Evolutionary conservation across 208 protist species (phyloP).

Genomic region (Naegleria lovaniensis): DNA sequence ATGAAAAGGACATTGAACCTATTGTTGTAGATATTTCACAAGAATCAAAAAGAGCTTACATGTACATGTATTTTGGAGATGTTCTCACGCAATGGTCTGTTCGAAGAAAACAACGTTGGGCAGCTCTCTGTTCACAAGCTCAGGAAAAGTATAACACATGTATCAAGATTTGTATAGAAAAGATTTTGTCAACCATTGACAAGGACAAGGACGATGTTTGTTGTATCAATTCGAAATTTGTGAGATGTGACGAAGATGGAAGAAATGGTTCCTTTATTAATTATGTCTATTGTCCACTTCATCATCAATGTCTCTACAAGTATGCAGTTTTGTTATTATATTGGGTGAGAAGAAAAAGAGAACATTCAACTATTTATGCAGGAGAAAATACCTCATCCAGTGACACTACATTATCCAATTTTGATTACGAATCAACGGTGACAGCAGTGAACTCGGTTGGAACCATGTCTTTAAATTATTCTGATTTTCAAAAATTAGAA

Average conservation of each 20-base stretch:
- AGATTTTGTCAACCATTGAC: background rate
- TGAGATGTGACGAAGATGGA: background rate
- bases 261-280: background rate
- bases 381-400: background rate
- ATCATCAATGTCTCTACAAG: background rate
- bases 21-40: background rate
- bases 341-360: background rate
- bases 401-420: background rate
- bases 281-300: background rate
- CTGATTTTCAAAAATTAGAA: background rate
- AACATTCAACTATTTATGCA: background rate
- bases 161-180: background rate
- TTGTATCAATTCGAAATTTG: background rate
- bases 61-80: constrained; percentile 5
- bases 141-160: background rate
- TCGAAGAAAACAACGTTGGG: background rate
- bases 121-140: background rate
- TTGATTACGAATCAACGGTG: background rate
- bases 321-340: background rate
- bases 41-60: background rate
- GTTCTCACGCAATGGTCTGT: background rate
- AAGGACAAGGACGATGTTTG: background rate
- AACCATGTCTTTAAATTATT: background rate
- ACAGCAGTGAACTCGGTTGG: background rate
- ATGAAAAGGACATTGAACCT: background rate